Base-by-base conservation (phyloP, 164 flowering plant species). In the Houttuynia cordata region DNA sequence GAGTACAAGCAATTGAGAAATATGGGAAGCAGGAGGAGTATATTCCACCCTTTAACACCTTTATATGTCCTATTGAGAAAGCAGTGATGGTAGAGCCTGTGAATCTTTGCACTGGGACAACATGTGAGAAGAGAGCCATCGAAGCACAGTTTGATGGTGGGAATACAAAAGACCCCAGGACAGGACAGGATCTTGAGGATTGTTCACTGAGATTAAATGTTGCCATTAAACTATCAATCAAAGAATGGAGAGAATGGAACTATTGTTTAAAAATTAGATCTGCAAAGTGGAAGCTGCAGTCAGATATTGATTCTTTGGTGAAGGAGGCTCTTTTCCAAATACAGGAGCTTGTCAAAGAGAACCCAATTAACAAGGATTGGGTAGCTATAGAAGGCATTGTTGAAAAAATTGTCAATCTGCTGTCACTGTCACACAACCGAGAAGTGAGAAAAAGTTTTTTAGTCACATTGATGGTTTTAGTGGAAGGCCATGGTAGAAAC, bases 211-310 rank as follows among this genome's bases (percentile, higher is more conserved):
- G 86, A 67, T 57, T 87, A n/a, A 86, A 86, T 58, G 72, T 76
- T 74, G 75, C 67, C 18, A 63, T 86, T 57, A 82, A 85, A 45
- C 81, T 75, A 64, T 81, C 87, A 23, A 86, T 86, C 51, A 79
- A 82, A 57, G 93, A 86, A 69, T 86, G 93, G 93, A 69, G 77
- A 67, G 89, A 86, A 68, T 81, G 75, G n/a, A 86, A 82, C 57
- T 86, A 78, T 58, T 83, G 89, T 65, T 80, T 78, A 41, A 70
- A 66, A 59, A 81, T 86, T 24, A 79, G 82, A 69, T 73, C 77
- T 66, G 76, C 75, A 62, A 79, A 72, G 69, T 67, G 51, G 14
- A 81, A 74, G 56, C 59, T 86, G 66, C 61, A 62, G 10, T 74
- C 77, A 13, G 77, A 65, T 49, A 53, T 39, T 1, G 81, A 78